These are phyloP conservation scores for Didymella segeticola DNA, from an alignment of 2,329 filamentous ascomycete genomes.

Conservation along the genomic window DNA sequence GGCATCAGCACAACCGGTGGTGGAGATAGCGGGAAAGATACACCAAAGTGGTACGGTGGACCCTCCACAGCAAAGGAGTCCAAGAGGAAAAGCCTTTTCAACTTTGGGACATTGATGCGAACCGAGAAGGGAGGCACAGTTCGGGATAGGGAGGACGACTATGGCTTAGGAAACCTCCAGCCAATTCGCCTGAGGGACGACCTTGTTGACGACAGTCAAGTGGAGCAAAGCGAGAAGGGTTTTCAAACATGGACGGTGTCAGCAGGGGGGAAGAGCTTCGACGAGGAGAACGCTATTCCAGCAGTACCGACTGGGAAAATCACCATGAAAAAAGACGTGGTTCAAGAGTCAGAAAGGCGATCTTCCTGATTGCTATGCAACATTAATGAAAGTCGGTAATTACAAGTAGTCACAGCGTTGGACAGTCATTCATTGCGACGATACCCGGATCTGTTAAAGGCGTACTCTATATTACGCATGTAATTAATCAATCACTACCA, in stretches of 20 bases:
- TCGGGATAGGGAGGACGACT: conserved; percentile 30
- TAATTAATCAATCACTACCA: conserved; percentile 1
- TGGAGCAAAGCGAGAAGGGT: conserved; percentile 31
- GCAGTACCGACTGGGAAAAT: conserved; percentile 25
- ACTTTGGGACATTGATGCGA: conserved; percentile 34
- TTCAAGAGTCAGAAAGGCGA: conserved; percentile 26
- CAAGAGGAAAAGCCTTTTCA: conserved; percentile 30
- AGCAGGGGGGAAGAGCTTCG: conserved; percentile 33
- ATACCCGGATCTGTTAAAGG: conserved; percentile 12
- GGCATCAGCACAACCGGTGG: conserved; percentile 29
- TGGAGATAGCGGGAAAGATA: conserved; percentile 21
- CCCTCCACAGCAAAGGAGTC: conserved; percentile 18
- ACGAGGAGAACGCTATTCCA: conserved; percentile 27
- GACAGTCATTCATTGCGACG: conserved; percentile 9
- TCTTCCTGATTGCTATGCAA: conserved; percentile 1
- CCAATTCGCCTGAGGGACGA: conserved; percentile 40
- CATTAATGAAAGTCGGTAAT: background rate
- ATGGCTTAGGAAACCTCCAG: conserved; percentile 29
- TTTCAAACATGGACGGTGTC: conserved; percentile 42
- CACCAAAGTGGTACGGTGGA: conserved; percentile 27
- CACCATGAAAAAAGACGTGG: conserved; percentile 36
- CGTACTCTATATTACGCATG: conserved; percentile 6
- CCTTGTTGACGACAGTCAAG: conserved; percentile 22
- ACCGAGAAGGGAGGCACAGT: conserved; percentile 25
- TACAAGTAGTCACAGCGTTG: background rate